These are phyloP conservation scores for Alternaria sp. DNA, from an alignment of 2,329 filamentous ascomycete genomes.

Conservation along the genomic window DNA sequence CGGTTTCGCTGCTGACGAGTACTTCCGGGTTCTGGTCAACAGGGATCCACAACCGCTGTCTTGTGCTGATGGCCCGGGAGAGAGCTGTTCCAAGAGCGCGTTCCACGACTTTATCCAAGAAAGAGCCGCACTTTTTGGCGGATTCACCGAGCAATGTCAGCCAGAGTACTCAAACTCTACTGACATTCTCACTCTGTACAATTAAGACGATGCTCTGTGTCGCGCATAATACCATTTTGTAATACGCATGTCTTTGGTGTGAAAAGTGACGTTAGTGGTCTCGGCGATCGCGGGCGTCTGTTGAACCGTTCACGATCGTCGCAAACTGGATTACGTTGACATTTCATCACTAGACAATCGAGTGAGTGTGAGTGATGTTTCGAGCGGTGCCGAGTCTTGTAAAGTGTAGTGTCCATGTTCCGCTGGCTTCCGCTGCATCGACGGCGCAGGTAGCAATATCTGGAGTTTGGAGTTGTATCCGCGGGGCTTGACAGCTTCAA, in stretches of 20 bases:
- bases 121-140: constrained; percentile 56
- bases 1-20: constrained; percentile 62
- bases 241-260: background rate
- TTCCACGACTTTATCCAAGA: constrained; percentile 57
- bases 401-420: background rate
- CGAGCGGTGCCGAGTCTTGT: background rate
- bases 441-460: background rate
- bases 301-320: background rate
- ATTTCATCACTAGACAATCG: background rate
- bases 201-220: constrained; percentile 3
- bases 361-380: background rate
- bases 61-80: constrained; percentile 61
- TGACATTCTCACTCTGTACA: constrained; percentile 44
- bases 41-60: constrained; percentile 59
- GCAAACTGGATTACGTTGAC: background rate
- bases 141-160: constrained; percentile 55
- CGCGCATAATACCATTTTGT: background rate
- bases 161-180: constrained; percentile 57
- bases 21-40: constrained; percentile 62
- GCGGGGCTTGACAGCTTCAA: background rate
- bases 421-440: background rate
- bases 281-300: constrained; percentile 6
- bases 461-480: background rate
- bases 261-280: constrained; percentile 6
- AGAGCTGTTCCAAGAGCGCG: constrained; percentile 57